Conservation (phyloP, 768 basidiomycete genomes). For the Termitomyces titanicus region DNA sequence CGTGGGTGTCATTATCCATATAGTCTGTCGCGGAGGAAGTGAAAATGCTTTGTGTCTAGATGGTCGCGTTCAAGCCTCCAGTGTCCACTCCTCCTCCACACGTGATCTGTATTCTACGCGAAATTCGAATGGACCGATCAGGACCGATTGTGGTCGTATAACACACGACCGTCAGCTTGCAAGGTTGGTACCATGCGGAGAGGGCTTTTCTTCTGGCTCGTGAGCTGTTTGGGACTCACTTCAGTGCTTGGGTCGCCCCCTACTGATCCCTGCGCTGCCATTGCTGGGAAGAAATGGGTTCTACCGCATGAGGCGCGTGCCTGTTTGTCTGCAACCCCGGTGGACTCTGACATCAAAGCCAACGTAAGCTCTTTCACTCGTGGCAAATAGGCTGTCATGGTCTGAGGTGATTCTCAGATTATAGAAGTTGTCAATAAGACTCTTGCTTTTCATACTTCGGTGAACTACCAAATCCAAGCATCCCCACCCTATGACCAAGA, state of each 20-base stretch:
- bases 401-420: slow-evolving; percentile 29
- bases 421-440: slow-evolving; percentile 58
- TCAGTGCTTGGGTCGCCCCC: background rate
- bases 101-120: background rate
- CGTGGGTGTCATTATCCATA: slow-evolving; percentile 10
- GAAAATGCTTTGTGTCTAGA: background rate
- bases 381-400: background rate
- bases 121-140: background rate
- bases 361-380: slow-evolving; percentile 40
- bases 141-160: too few species aligned
- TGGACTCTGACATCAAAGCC: slow-evolving; percentile 42
- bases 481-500: slow-evolving; percentile 48
- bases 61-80: too few species aligned
- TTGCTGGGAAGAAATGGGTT: slow-evolving; percentile 55
- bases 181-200: background rate
- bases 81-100: too few species aligned
- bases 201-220: background rate
- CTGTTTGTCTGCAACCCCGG: slow-evolving; percentile 46
- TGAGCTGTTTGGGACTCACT: background rate
- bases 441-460: slow-evolving; percentile 57
- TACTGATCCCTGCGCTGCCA: slow-evolving; percentile 46
- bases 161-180: background rate
- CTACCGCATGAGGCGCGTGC: slow-evolving; percentile 46
- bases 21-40: background rate
- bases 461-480: slow-evolving; percentile 55